Conservation (phyloP, 2,329 filamentous ascomycete species). For the Huntiella abstrusa region DNA sequence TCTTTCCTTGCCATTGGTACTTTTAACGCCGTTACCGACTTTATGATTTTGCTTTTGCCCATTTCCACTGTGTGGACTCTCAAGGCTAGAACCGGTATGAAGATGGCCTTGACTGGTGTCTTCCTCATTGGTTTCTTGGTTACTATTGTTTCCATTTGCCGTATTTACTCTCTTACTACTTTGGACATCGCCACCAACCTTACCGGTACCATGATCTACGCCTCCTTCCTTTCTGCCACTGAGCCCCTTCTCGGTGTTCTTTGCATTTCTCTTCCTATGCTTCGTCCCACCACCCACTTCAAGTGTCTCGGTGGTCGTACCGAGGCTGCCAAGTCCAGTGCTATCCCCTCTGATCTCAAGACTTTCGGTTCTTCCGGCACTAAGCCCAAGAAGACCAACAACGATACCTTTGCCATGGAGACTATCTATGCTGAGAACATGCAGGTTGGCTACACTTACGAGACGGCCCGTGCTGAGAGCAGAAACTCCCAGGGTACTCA, state of each 20-base stretch:
- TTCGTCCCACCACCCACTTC: constrained; percentile 12
- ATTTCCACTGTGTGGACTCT: constrained; percentile 20
- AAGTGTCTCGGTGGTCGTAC: constrained; percentile 6
- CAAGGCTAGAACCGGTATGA: constrained; percentile 17
- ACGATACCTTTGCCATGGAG: constrained; percentile 9
- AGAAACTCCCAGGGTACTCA: constrained; percentile 9
- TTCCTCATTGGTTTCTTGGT: constrained; percentile 17
- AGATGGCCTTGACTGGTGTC: constrained; percentile 16
- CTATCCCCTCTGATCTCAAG: constrained; percentile 7
- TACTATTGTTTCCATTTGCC: constrained; percentile 14
- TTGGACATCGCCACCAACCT: constrained; percentile 15
- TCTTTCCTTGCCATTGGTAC: constrained; percentile 22
- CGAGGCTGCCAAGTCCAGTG: constrained; percentile 4
- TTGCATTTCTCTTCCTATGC: constrained; percentile 14
- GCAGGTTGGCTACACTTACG: constrained; percentile 8
- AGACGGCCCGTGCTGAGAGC: constrained; percentile 7
- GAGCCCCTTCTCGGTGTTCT: constrained; percentile 14
- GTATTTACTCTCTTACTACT: constrained; percentile 14
- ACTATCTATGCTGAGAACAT: constrained; percentile 10
- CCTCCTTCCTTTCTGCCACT: constrained; percentile 14
- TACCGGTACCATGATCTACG: constrained; percentile 13
- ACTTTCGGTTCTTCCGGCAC: constrained; percentile 6
- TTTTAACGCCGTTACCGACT: constrained; percentile 22
- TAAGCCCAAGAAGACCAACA: constrained; percentile 5
- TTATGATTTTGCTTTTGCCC: constrained; percentile 21